Percentiles rank a stretch among this genome's conserved stretches.
Evolutionary conservation across 129 eudicot genomes (phyloP).

Genomic region (sunflower (Helianthus annuus)): HanXRQr2.0-SUNRISE NC_035447.2:134926701-134927200

Average conservation of each 20-base stretch:
- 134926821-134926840: slow-evolving; percentile 52
- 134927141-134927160: too few relatives aligned
- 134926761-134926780: slow-evolving; percentile 57
- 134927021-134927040: too few relatives aligned
- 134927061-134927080: too few relatives aligned
- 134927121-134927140: too few relatives aligned
- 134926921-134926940: slow-evolving; percentile 51
- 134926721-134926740: slow-evolving; percentile 67
- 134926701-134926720: neutral
- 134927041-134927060: too few relatives aligned
- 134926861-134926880: slow-evolving; percentile 60
- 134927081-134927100: too few relatives aligned
- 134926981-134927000: slow-evolving; percentile 42
- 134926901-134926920: slow-evolving; percentile 89
- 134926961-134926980: slow-evolving; percentile 46
- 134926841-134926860: slow-evolving; percentile 63
- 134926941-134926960: slow-evolving; percentile 78
- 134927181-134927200: too few relatives aligned
- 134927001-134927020: too few relatives aligned
- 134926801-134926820: slow-evolving; percentile 55
- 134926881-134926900: slow-evolving; percentile 80
- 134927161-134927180: too few relatives aligned
- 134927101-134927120: too few relatives aligned
- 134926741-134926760: slow-evolving; percentile 60
- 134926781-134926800: slow-evolving; percentile 75